Conservation (phyloP, 2,329 filamentous ascomycete species). For the Arthrinium puccinioides region DNA sequence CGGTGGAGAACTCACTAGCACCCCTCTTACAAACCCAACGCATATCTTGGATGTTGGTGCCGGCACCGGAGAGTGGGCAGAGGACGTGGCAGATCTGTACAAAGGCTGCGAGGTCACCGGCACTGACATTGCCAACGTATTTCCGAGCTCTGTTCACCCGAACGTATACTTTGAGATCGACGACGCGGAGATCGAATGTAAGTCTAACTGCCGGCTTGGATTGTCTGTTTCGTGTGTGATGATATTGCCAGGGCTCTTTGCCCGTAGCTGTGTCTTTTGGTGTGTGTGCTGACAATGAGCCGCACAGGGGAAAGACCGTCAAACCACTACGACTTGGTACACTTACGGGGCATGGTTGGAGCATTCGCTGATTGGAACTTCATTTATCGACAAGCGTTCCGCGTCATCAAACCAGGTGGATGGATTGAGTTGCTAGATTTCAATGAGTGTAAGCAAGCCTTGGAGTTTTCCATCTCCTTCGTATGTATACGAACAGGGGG, state of each 20-base stretch:
- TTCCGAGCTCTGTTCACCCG: constrained; percentile 47
- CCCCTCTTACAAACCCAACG: constrained; percentile 30
- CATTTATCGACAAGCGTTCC: constrained; percentile 45
- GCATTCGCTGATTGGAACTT: constrained; percentile 49
- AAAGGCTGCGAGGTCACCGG: constrained; percentile 50
- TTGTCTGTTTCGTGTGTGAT: no score
- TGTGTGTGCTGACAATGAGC: background rate
- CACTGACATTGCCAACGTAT: constrained; percentile 52
- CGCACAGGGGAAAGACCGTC: constrained; percentile 34
- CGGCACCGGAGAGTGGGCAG: constrained; percentile 47
- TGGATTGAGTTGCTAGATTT: constrained; percentile 51
- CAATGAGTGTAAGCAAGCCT: no score
- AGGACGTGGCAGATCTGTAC: constrained; percentile 45
- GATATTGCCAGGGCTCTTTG: no score
- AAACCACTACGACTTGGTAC: constrained; percentile 48
- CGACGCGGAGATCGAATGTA: constrained; percentile 48
- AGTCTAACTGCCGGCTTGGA: no score
- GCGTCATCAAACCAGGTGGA: constrained; percentile 47
- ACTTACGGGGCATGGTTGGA: constrained; percentile 48
- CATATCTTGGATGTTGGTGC: constrained; percentile 52
- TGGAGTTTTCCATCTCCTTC: no score
- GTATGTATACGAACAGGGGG: no score
- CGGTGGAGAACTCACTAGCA: constrained; percentile 35
- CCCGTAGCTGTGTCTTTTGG: no score
- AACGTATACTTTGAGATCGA: constrained; percentile 55